A percentile compares a stretch with the other conserved stretches of the same genome.
phyloP scores from a whole-genome alignment of 805 yeast species.

The Clavispora vitiphila region DNA sequence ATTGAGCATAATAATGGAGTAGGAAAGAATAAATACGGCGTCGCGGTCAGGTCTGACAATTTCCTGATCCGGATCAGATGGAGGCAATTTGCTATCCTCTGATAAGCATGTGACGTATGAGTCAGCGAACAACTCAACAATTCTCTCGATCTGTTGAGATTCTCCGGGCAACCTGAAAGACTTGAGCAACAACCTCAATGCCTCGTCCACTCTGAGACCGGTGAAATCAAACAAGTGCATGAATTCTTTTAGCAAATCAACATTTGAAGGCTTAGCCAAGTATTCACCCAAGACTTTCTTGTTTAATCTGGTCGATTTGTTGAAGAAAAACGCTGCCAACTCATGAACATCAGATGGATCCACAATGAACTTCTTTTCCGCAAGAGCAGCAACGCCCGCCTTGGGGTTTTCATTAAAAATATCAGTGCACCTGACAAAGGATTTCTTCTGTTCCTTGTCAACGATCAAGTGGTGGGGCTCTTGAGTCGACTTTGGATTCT shows the following conservation, averaged over 20 bases:
- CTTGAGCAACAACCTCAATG: slow-evolving; percentile 73
- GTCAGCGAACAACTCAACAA: slow-evolving; percentile 80
- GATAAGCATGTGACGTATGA: slow-evolving; percentile 66
- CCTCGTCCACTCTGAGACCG: slow-evolving; percentile 86
- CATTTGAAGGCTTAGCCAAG: slow-evolving; percentile 70
- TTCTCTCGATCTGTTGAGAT: slow-evolving; percentile 91
- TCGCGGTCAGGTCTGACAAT: slow-evolving; percentile 71
- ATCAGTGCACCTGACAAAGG: slow-evolving; percentile 71
- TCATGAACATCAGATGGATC: slow-evolving; percentile 46
- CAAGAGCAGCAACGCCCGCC: slow-evolving; percentile 62
- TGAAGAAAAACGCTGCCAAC: slow-evolving; percentile 71
- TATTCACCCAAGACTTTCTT: slow-evolving; percentile 85
- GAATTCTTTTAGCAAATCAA: slow-evolving; percentile 55
- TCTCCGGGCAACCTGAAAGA: slow-evolving; percentile 95
- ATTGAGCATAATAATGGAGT: slow-evolving; percentile 89
- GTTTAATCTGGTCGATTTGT: slow-evolving; percentile 75
- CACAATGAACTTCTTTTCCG: slow-evolving; percentile 60
- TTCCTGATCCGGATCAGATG: slow-evolving; percentile 20
- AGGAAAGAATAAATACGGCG: slow-evolving; percentile 83
- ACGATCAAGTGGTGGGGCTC: slow-evolving; percentile 28
- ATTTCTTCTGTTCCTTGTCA: slow-evolving; percentile 56
- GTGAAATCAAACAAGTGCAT: slow-evolving; percentile 69
- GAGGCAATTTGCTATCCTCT: slow-evolving; percentile 17
- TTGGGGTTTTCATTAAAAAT: slow-evolving; percentile 75
- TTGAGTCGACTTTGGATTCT: slow-evolving; percentile 7